These are phyloP conservation scores for Trypanosomatidae sp. DNA, from an alignment of 208 protist genomes.

Conservation along the genomic window DNA sequence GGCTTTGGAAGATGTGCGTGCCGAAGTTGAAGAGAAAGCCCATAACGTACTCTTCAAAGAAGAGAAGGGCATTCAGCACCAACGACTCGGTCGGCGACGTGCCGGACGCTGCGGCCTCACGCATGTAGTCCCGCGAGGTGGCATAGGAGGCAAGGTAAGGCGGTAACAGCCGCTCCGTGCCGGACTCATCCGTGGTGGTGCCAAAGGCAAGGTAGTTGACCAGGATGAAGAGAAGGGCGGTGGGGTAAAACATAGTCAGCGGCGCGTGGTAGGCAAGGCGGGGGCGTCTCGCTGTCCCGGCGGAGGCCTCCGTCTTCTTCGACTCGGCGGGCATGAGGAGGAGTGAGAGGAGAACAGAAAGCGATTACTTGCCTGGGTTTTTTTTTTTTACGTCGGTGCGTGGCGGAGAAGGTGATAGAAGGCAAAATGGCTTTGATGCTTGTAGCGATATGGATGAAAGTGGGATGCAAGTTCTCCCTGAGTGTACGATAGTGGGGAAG, in stretches of 20 bases:
- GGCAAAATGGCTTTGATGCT: no score
- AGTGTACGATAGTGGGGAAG: no score
- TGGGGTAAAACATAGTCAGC: conserved; percentile 34
- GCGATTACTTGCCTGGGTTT: no score
- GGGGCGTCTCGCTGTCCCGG: no score
- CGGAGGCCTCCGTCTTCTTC: neutral
- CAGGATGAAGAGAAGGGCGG: conserved; percentile 38
- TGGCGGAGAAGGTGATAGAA: no score
- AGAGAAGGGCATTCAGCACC: conserved; percentile 7
- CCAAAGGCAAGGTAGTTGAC: conserved; percentile 60
- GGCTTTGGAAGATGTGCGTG: conserved; percentile 29
- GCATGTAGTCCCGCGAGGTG: neutral
- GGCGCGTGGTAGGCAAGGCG: conserved; percentile 46
- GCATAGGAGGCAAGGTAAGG: conserved; percentile 15
- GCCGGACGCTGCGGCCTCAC: neutral
- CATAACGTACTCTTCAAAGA: conserved; percentile 54
- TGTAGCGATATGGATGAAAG: no score
- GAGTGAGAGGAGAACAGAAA: neutral
- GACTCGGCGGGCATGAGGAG: no score
- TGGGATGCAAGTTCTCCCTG: no score
- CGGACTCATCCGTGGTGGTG: conserved; percentile 25
- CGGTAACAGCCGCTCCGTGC: conserved; percentile 32
- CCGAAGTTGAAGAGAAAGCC: conserved; percentile 34
- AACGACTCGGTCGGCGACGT: neutral
- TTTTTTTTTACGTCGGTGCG: no score